Conservation (phyloP, 2,329 filamentous ascomycete species). For the Neoascochyta sp. region DNA sequence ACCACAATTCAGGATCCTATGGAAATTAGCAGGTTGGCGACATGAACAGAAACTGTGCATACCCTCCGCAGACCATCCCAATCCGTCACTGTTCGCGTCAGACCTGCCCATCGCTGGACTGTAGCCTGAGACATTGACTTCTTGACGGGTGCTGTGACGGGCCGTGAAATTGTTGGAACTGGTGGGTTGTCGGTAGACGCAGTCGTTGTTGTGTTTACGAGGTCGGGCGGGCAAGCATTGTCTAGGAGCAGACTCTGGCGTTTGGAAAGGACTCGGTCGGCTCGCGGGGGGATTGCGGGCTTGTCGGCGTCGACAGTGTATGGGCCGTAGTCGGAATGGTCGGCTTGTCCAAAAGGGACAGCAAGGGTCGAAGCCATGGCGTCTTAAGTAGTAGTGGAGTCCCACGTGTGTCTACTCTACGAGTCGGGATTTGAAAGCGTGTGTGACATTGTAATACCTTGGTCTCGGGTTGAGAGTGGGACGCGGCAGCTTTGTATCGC, state of each 20-base stretch:
- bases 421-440: constrained; percentile 8
- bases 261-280: too few relatives aligned
- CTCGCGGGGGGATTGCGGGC: too few relatives aligned
- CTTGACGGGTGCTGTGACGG: constrained; percentile 10
- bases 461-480: constrained; percentile 18
- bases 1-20: constrained; percentile 71
- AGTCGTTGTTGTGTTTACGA: too few relatives aligned
- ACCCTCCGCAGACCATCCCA: constrained; percentile 49
- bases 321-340: not conserved
- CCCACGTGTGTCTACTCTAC: too few relatives aligned
- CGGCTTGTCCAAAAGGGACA: constrained; percentile 1
- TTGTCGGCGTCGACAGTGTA: too few relatives aligned
- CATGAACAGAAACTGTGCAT: constrained; percentile 12
- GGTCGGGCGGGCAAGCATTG: too few relatives aligned
- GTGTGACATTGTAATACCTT: constrained; percentile 20
- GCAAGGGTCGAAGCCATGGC: constrained; percentile 16
- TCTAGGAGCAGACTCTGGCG: too few relatives aligned
- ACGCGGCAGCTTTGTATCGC: constrained; percentile 21
- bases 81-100: constrained; percentile 27
- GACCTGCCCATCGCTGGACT: constrained; percentile 35
- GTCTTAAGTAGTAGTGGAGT: constrained; percentile 18
- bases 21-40: constrained; percentile 4
- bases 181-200: too few relatives aligned
- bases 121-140: constrained; percentile 22
- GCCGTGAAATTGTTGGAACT: too few relatives aligned